Percentiles rank a stretch among this genome's conserved stretches.
Conservation (phyloP, 352 stramenopile genomes). For the Phytophthora vignae region DNA sequence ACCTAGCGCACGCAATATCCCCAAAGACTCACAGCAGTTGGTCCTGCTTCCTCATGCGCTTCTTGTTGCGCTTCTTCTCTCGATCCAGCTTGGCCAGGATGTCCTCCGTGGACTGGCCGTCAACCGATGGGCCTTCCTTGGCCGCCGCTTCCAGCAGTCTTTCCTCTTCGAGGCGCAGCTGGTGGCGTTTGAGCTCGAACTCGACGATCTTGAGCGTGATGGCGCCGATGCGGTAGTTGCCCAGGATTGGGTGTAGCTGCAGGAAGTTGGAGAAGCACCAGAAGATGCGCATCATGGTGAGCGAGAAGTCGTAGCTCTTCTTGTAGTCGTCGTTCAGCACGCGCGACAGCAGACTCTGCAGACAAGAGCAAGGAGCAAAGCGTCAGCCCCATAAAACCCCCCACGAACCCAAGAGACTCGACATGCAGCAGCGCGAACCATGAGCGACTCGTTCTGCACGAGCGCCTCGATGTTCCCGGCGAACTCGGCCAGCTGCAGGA, state of each 20-base stretch:
- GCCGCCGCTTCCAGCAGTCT: constrained; percentile 51
- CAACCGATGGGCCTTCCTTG: constrained; percentile 29
- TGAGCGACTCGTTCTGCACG: constrained; percentile 95
- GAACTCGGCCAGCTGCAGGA: constrained; percentile 91
- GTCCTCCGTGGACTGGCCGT: constrained; percentile 22
- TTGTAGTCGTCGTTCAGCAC: constrained; percentile 96
- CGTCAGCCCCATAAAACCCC: neutral
- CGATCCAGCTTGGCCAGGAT: constrained; percentile 73
- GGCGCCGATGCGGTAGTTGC: constrained; percentile 94
- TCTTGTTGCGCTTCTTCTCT: constrained; percentile 89
- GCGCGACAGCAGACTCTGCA: constrained; percentile 85
- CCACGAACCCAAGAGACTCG: too few relatives aligned
- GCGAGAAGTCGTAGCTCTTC: constrained; percentile 94
- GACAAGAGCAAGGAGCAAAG: neutral
- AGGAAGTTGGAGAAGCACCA: constrained; percentile 96
- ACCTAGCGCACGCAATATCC: neutral
- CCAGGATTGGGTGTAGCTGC: constrained; percentile 93
- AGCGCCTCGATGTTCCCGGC: constrained; percentile 92
- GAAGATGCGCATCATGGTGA: constrained; percentile 96
- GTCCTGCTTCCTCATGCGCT: constrained; percentile 93
- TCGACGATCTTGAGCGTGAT: constrained; percentile 95
- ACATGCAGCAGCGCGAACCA: constrained; percentile 55
- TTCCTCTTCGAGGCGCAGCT: constrained; percentile 82
- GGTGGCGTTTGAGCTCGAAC: constrained; percentile 93
- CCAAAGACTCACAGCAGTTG: constrained; percentile 82